These are phyloP conservation scores for Eucalyptus melliodora DNA, from an alignment of 345 rosid genomes.

Conservation along the genomic window DNA sequence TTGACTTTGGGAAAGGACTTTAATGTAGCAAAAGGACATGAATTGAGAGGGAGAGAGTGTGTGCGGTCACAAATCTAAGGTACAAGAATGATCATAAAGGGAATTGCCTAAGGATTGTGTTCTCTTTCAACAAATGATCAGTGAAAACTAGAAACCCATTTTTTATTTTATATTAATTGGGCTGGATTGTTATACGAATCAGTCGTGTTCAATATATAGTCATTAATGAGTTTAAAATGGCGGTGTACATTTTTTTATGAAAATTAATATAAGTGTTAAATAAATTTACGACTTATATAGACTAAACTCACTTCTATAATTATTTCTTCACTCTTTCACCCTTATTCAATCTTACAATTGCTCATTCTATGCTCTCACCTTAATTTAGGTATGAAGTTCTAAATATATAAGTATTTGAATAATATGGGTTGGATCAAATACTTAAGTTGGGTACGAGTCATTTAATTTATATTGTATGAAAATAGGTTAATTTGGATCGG, in stretches of 20 bases:
- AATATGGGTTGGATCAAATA: rapidly evolving
- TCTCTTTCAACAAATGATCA: not conserved
- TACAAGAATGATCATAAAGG: not conserved
- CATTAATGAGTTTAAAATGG: not conserved
- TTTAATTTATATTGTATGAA: no score
- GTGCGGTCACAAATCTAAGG: not conserved
- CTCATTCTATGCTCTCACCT: no score
- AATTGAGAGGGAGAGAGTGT: not conserved
- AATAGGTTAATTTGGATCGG: no score
- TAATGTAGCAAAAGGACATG: not conserved
- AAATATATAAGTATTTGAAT: not conserved
- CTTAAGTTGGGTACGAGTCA: rapidly evolving
- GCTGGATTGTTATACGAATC: no score
- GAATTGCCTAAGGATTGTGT: not conserved
- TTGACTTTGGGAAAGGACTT: not conserved
- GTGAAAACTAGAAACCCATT: no score
- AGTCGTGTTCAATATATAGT: not conserved
- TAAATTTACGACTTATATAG: no score
- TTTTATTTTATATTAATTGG: not conserved
- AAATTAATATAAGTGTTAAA: no score
- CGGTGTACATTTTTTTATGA: not conserved
- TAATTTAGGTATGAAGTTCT: not conserved
- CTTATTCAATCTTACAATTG: not conserved
- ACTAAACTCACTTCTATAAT: not conserved
- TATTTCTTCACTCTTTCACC: no score